Evolutionary conservation across 371 early-diverging fungal species (phyloP), one percentile per base, ranked within the genome.

Genomic region (Sanchytrium tribonematis): DNA sequence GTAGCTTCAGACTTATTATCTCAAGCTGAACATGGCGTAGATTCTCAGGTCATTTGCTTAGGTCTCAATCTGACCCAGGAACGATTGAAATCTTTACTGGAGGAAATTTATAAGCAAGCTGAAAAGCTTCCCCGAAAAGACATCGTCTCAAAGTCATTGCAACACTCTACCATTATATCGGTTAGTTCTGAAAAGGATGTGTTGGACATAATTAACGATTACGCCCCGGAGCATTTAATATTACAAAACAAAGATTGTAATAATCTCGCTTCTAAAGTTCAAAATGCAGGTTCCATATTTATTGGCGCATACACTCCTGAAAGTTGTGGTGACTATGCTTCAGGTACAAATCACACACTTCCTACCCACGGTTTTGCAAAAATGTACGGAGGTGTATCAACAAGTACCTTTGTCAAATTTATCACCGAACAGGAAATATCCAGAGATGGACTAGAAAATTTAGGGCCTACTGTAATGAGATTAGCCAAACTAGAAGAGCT

Each of bases 311-410:
- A 85, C 75, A 90, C 94, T 22, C 92, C 96, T 27, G 97, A 95
- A 79, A 88, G 91, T 74, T 93, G 94, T 73, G 97, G 97, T 69
- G 96, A 97, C 75, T 95, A 97, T 78, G 97, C 97, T 0, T 91
- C 92, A 0, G 97, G 97, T 69, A 97, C 97, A n/a, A 97, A 95
- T 83, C 97, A 97, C 79, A 95, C 97, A 0, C 80, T 95, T 70
- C 97, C 97, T 17, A 95, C 96, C 0, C 95, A 97, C 75, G 97
- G 97, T 29, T 97, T 89, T 75, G 87, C 96, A 17, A 81, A 87
- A 70, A 93, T 94, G 91, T 93, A 95, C 79, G 89, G 91, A 72
- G 97, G 97, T 65, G 94, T 95, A 48, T 92, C 88, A 79, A 92
- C 93, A 1, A 79, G 81, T 32, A 90, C 93, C 0, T 97, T 93